A percentile compares a stretch with the other conserved stretches of the same genome.
These are phyloP conservation scores for Bjerkandera adusta DNA, from an alignment of 1,284 basidiomycete species.

Conservation along the genomic window DNA sequence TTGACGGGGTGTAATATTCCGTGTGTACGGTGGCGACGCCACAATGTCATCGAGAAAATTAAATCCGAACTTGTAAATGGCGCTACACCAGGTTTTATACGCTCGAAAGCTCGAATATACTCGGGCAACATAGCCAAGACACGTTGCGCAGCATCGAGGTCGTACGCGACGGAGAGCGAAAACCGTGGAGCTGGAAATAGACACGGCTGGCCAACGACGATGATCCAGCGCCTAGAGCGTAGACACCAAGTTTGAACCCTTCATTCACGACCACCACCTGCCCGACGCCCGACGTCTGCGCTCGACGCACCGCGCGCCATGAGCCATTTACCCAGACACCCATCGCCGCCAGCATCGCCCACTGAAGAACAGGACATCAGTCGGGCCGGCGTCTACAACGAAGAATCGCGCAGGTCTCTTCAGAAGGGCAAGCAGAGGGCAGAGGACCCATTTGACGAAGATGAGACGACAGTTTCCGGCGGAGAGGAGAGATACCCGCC, in stretches of 20 bases:
- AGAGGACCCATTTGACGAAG: conserved; percentile 12
- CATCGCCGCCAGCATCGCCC: conserved; percentile 37
- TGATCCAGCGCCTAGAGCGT: too few relatives aligned
- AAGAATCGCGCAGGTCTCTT: conserved; percentile 15
- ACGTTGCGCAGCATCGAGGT: too few relatives aligned
- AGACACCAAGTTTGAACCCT: conserved; percentile 5
- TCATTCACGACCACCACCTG: conserved; percentile 3
- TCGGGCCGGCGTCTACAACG: conserved; percentile 34
- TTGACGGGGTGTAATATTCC: too few relatives aligned
- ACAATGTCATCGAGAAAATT: too few relatives aligned
- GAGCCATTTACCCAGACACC: conserved; percentile 25
- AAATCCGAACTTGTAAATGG: too few relatives aligned
- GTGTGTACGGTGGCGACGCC: too few relatives aligned
- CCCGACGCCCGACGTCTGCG: neutral
- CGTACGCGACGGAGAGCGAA: too few relatives aligned
- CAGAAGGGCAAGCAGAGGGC: conserved; percentile 19
- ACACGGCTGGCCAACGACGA: too few relatives aligned
- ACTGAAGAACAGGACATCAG: conserved; percentile 48
- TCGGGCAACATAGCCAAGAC: too few relatives aligned
- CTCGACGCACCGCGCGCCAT: conserved; percentile 14
- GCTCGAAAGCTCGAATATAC: too few relatives aligned
- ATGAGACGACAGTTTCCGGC: conserved; percentile 8
- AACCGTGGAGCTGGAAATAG: too few relatives aligned
- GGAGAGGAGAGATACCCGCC: conserved; percentile 56
- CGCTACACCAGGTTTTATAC: too few relatives aligned